Evolutionary conservation across 495 filamentous ascomycete species (phyloP).

Genomic region (Aspergillus cristatus): DNA sequence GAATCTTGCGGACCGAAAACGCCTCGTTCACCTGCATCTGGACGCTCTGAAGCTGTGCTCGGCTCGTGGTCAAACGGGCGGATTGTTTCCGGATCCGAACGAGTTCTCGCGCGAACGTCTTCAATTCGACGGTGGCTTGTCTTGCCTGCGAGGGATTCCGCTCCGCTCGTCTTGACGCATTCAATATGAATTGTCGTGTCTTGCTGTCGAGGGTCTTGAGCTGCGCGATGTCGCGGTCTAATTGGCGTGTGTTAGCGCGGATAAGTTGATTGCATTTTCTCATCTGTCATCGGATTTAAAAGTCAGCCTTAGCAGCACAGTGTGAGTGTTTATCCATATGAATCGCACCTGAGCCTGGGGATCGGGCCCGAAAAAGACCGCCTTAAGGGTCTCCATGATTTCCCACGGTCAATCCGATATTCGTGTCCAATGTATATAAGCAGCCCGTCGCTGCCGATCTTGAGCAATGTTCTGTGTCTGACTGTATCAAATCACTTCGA

Average conservation of each 20-base stretch:
- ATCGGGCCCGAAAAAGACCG: constrained; percentile 86
- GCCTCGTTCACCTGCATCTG: constrained; percentile 98
- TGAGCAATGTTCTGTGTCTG: too few species aligned
- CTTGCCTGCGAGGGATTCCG: constrained; percentile 63
- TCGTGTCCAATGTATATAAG: too few species aligned
- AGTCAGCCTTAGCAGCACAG: background rate
- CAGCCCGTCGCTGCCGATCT: too few species aligned
- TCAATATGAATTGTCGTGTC: constrained; percentile 75
- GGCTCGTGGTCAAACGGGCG: constrained; percentile 66
- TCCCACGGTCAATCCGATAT: background rate
- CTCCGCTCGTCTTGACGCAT: constrained; percentile 67
- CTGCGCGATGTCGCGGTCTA: constrained; percentile 82
- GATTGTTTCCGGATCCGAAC: constrained; percentile 70
- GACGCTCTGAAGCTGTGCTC: constrained; percentile 87
- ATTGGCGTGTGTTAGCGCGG: constrained; percentile 82
- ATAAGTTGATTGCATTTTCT: constrained; percentile 93
- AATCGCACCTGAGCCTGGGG: constrained; percentile 73
- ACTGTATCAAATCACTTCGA: background rate
- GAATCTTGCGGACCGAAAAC: constrained; percentile 91
- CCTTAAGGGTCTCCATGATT: constrained; percentile 77
- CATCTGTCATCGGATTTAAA: constrained; percentile 47
- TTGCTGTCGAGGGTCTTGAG: constrained; percentile 71
- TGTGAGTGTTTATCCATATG: background rate
- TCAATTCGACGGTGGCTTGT: constrained; percentile 68
- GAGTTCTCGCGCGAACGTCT: constrained; percentile 81